Evolutionary conservation across 2,329 filamentous ascomycete genomes (phyloP), one percentile per base, ranked within the genome.

Genomic region (Aspergillus sergii): DNA sequence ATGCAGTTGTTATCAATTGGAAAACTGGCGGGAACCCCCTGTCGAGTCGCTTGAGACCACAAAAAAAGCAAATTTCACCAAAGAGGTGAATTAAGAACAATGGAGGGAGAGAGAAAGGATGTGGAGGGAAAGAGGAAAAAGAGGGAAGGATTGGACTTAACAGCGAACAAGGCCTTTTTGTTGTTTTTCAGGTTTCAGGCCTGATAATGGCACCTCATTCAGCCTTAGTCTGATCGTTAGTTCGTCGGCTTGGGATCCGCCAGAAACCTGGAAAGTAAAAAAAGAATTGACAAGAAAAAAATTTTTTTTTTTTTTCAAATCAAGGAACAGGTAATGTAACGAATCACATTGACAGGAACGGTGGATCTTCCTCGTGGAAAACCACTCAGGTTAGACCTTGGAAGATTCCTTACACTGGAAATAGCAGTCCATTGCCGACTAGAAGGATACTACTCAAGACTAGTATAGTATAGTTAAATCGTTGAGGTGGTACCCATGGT

Each of bases 111-210:
- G 32, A 14, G 12, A 26, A 16, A 23, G 26, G 21, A 34, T 26
- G 21, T 19, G 14, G 32, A 26, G 7, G 5, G 16, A 26, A 39
- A 53, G 19, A 9, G 30, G 8, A 34, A 30, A 53, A 53, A 16
- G 30, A 16, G n/a, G 14, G n/a, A 53, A 53, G 26, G 19, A 28
- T n/a, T 41, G 30, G 32, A 39, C 23, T 55, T 23, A 39, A 55
- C n/a, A 55, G 51, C 51, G 51, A 55, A 55, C 51, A 55, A 55
- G 51, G 34, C n/a, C 51, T n/a, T 55, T 55, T 55, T 55, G 32
- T 50, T 54, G 19, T 34, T 19, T 34, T 36, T 54, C 50, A 36
- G 51, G 51, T 55, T 55, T 55, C 51, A 23, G 34, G 51, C 51
- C 11, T 39, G 51, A 55, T 55, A 39, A 55, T 55, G 51, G 51